Evolutionary conservation across 306 rosid genomes (phyloP), one percentile per base, ranked within the genome.

Genomic region (Vigna unguiculata): DNA sequence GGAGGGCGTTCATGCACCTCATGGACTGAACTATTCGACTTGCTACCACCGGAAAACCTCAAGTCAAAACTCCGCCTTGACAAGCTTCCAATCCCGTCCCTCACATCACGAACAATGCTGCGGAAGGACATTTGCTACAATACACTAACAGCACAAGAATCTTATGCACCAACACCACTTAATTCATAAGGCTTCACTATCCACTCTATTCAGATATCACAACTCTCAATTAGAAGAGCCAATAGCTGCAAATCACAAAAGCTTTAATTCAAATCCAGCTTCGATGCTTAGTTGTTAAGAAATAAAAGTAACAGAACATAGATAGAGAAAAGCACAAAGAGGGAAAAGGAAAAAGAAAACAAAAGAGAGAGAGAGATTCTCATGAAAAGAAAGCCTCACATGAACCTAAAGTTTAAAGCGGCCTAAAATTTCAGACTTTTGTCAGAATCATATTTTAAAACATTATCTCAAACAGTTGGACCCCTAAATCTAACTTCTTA

Each of bases 21-120:
- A 45, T 85, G 91, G 53, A 90, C 90, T 0, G 85, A 87, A 49
- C 90, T 88, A 75, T 88, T 91, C 12, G 96, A 93, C 80, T 87
- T 93, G 12, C 92, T 85, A 83, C 86, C 83, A 21, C 93, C 88
- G 4, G 91, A 78, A 76, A 93, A 86, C 82, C 98, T 84, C 77
- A 87, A 86, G 55, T 93, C 98, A 80, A 91, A 93, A 77, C 98
- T 79, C 58, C 98, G 80, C 78, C 92, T 88, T 0, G 98, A 93
- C 54, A 93, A 85, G 81, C 96, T 93, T 78, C 98, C 98, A 82
- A 91, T 78, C 13, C 96, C 91, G 36, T 90, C 97, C 80, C 96
- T 87, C 34, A 93, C 90, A 62, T 93, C 98, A 13, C 97, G 98
- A 58, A 93, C 90, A 43, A 93, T 89, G 77, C 96, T 91, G 21